Evolutionary conservation across 1,284 basidiomycete species (phyloP), one percentile per base, ranked within the genome.

Genomic region (Pholiota adiposa): DNA sequence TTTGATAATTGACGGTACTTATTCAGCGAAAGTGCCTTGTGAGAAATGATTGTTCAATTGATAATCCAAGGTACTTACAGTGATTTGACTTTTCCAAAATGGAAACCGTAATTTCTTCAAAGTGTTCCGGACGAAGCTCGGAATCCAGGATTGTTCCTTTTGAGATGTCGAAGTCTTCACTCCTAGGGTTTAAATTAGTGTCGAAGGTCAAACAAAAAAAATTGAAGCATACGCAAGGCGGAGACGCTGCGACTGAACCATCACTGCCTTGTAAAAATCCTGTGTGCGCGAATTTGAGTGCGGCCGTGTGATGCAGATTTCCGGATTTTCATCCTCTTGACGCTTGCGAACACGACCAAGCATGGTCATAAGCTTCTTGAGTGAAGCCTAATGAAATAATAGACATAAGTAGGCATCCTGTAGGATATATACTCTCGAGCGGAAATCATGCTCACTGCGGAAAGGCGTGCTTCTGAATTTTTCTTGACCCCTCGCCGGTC

Each of bases 331-430:
- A 31, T 63, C 62, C 21, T 58, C 58, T 36, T 63, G 62, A 18
- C 58, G 48, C 21, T 44, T 36, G 12, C 58, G 58, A 14, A 63
- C 62, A 11, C 62, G 29, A 5, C 62, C 62, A 12, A 63, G 40
- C 58, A 60, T 59, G 6, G 58, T 63, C 58, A 60, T 52, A 21
- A 57, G 48, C 49, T 63, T 63, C 41, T 63, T 63, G 14, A 63
- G 33, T 4, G 58, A 63, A 11, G 62, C 54, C 62, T 63, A 25
- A 33, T 27, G 5, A 44, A n/a, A 27, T 21, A n/a, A 19, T 38
- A 18, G 48, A 31, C 19, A 18, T 50, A n/a, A 51, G 34, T 34
- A 56, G 12, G 27, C 48, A n/a, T n/a, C n/a, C n/a, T n/a, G n/a
- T n/a, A n/a, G n/a, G n/a, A n/a, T n/a, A n/a, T 19, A 33, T 5